Evolutionary conservation across 2,329 filamentous ascomycete species (phyloP).

Genomic region (Fusarium chuoi): DNA sequence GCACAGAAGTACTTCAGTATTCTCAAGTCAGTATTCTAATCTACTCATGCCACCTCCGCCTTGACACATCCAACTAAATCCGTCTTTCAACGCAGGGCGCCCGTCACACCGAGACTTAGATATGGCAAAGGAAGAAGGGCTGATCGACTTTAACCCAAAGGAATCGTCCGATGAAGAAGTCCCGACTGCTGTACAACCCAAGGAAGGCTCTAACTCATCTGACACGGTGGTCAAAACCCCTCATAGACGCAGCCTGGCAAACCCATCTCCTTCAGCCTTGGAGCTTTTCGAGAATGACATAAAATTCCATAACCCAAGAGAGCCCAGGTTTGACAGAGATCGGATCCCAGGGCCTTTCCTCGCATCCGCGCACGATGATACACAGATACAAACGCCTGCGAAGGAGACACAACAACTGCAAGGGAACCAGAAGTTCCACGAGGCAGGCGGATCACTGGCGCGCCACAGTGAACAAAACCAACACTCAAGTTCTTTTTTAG

Average conservation of each 20-base stretch:
- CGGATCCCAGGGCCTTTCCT: not conserved
- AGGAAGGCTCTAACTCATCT: constrained; percentile 44
- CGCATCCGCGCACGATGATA: not conserved
- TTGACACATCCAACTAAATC: constrained; percentile 14
- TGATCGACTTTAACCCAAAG: constrained; percentile 12
- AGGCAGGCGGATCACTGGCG: not conserved
- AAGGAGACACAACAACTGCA: constrained; percentile 1
- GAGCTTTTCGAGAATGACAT: constrained; percentile 49
- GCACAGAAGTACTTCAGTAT: constrained; percentile 37
- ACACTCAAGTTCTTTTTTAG: constrained; percentile 53
- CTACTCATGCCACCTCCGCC: constrained; percentile 8
- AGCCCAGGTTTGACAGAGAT: not conserved
- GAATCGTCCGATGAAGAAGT: not conserved
- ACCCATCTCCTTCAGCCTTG: constrained; percentile 39
- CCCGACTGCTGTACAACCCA: not conserved
- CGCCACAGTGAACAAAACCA: not conserved
- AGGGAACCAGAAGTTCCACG: not conserved
- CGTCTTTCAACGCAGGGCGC: constrained; percentile 3
- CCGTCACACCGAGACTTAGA: not conserved
- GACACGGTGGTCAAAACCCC: constrained; percentile 54
- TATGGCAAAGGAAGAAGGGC: not conserved
- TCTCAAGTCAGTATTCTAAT: constrained; percentile 37
- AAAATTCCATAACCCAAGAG: constrained; percentile 39
- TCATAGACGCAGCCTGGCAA: constrained; percentile 39
- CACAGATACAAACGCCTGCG: not conserved